Evolutionary conservation across 2,329 filamentous ascomycete genomes (phyloP).

Genomic region (Sclerotinia glacialis): DNA sequence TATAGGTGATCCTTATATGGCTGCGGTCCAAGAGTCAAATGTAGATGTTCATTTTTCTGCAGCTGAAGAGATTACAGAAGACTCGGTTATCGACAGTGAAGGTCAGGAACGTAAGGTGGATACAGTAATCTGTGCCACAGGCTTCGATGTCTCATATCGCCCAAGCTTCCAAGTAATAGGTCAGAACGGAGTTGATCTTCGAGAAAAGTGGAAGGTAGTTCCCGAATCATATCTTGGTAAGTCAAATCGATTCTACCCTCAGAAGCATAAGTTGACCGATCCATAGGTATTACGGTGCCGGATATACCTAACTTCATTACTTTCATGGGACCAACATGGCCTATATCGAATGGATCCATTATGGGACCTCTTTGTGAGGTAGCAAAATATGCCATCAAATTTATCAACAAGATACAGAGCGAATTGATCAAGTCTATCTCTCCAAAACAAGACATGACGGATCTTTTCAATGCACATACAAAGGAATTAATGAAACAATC

Average conservation of each 20-base stretch:
- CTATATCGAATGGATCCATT: slow-evolving; percentile 34
- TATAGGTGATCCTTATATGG: slow-evolving; percentile 49
- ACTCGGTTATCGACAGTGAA: slow-evolving; percentile 46
- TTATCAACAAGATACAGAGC: slow-evolving; percentile 43
- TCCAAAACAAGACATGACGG: slow-evolving; percentile 48
- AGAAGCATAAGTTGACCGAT: slow-evolving; percentile 21
- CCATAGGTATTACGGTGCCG: slow-evolving; percentile 30
- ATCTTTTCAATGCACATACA: slow-evolving; percentile 51
- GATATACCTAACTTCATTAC: slow-evolving; percentile 35
- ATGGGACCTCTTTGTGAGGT: slow-evolving; percentile 29
- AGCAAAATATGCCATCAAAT: slow-evolving; percentile 31
- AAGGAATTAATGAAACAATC: slow-evolving; percentile 52
- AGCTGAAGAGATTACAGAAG: slow-evolving; percentile 46
- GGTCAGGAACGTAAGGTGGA: slow-evolving; percentile 39
- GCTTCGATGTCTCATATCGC: slow-evolving; percentile 38
- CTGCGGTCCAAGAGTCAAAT: slow-evolving; percentile 49
- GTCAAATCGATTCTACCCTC: background rate
- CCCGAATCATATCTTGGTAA: slow-evolving; percentile 34
- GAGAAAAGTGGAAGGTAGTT: slow-evolving; percentile 37
- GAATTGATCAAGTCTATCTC: slow-evolving; percentile 49
- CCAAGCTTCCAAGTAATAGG: slow-evolving; percentile 37
- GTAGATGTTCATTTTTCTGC: slow-evolving; percentile 51
- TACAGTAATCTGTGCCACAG: slow-evolving; percentile 41
- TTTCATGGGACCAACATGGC: slow-evolving; percentile 35
- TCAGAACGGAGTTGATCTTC: slow-evolving; percentile 29